Evolutionary conservation across 345 rosid genomes (phyloP).

Genomic region (Brassica juncea): DNA sequence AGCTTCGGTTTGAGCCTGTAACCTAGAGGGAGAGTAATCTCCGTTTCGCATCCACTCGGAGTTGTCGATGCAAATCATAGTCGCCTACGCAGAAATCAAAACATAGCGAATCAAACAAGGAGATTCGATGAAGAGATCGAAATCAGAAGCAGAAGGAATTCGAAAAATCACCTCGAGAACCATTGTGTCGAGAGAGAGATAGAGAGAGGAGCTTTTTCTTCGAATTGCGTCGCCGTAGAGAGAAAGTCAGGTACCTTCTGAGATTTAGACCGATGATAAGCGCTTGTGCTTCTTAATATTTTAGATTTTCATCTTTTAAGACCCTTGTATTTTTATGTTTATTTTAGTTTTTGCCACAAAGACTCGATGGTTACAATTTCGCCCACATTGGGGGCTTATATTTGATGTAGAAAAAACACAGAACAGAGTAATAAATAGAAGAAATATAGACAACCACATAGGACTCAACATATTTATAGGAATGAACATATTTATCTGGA

Average conservation of each 20-base stretch:
- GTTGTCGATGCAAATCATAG: slow-evolving; percentile 84
- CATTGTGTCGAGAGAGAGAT: slow-evolving; percentile 38
- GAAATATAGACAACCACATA: no score
- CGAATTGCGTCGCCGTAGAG: slow-evolving; percentile 26
- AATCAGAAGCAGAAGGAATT: background rate
- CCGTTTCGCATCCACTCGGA: slow-evolving; percentile 94
- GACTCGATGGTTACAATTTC: background rate
- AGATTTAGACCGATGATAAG: slow-evolving; percentile 22
- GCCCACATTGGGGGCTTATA: background rate
- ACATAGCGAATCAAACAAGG: background rate
- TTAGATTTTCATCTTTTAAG: background rate
- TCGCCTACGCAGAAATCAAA: slow-evolving; percentile 49
- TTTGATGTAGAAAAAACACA: background rate
- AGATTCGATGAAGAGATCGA: background rate
- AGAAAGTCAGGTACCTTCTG: slow-evolving; percentile 29
- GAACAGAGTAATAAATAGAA: no score
- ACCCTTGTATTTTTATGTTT: slow-evolving; percentile 5
- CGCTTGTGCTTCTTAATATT: background rate
- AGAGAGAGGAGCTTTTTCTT: slow-evolving; percentile 18
- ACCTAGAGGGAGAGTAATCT: slow-evolving; percentile 68
- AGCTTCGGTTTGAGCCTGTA: slow-evolving; percentile 77
- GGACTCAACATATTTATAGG: no score
- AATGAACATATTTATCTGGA: no score
- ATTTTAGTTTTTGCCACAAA: background rate
- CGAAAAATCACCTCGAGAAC: slow-evolving; percentile 64